A percentile compares a stretch with the other conserved stretches of the same genome.
Evolutionary conservation across 202 grass and related monocot species (phyloP).

Genomic region (Alloteropsis angusta): DNA sequence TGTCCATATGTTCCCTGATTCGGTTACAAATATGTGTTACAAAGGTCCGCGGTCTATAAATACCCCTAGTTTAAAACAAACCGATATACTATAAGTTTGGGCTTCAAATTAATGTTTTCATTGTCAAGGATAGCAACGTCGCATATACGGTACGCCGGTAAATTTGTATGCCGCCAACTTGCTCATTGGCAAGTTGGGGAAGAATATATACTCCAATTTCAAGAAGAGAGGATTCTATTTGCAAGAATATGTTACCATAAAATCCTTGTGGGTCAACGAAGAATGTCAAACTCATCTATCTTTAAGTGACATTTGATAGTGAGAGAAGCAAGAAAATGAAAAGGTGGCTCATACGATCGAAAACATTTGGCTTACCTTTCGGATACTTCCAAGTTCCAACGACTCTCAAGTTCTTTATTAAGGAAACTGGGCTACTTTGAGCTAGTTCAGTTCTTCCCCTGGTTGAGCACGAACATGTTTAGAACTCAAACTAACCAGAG

Average conservation of each 20-base stretch:
- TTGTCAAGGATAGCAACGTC: background rate
- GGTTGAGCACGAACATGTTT: background rate
- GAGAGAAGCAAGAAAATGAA: background rate
- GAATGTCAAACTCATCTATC: conserved; percentile 2
- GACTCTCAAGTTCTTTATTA: no score
- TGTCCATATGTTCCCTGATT: background rate
- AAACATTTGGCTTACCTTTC: background rate
- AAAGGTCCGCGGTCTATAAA: background rate
- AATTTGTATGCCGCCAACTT: background rate
- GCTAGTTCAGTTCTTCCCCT: background rate
- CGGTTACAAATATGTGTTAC: background rate
- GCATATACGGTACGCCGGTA: background rate
- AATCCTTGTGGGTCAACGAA: background rate
- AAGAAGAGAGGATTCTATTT: background rate
- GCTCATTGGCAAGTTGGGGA: background rate
- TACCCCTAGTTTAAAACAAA: background rate
- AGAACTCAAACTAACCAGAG: background rate
- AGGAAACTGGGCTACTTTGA: background rate
- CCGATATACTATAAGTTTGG: background rate
- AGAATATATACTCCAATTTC: conserved; percentile 15
- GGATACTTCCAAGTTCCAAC: background rate
- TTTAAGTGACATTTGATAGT: background rate
- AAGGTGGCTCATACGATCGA: background rate
- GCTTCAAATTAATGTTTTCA: no score
- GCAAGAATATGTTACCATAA: background rate